phyloP scores from a whole-genome alignment of 2,329 filamentous ascomycete species.

The Blastomyces emzantsi region DNA sequence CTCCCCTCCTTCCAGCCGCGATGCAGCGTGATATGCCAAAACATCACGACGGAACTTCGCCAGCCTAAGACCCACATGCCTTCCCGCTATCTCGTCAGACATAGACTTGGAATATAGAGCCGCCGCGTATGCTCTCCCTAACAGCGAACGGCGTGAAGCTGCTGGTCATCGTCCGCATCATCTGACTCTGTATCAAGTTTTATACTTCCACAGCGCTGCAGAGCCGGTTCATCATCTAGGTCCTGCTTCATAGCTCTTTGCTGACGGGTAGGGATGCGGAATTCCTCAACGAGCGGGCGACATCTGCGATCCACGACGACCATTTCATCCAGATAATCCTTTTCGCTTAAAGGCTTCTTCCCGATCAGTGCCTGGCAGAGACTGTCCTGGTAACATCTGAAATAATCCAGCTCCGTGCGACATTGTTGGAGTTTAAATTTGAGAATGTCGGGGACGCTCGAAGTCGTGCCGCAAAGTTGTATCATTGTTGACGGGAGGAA shows the following conservation, averaged over 20 bases:
- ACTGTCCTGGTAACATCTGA: background rate
- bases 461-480: background rate
- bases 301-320: background rate
- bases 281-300: background rate
- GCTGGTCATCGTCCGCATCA: background rate
- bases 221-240: background rate
- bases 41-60: slow-evolving; percentile 6
- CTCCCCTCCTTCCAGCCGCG: slow-evolving; percentile 4
- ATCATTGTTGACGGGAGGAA: background rate
- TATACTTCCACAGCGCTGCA: background rate
- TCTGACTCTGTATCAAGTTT: background rate
- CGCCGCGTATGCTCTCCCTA: background rate
- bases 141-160: background rate
- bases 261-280: background rate
- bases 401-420: slow-evolving; percentile 1
- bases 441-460: background rate
- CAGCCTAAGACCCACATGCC: background rate
- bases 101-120: background rate
- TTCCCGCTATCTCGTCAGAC: background rate
- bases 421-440: background rate
- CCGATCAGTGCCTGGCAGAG: background rate
- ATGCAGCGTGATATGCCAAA: slow-evolving; percentile 3
- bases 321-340: background rate
- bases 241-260: background rate
- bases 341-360: background rate